A percentile compares a stretch with the other conserved stretches of the same genome.
Conservation (phyloP, 148 eudicot genomes). For the Nepenthes mirabilis region DNA sequence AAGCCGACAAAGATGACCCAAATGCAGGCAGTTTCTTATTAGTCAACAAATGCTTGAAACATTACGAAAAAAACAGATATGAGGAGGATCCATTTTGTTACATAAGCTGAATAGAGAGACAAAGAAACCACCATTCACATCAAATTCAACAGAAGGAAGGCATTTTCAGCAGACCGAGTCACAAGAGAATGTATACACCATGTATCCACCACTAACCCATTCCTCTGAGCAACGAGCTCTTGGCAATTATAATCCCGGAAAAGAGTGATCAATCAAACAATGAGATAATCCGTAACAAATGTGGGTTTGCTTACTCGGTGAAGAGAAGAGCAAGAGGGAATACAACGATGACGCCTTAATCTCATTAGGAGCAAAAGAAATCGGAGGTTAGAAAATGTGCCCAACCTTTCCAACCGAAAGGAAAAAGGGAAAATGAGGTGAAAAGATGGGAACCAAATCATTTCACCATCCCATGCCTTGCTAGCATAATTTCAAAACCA, state of each 20-base stretch:
- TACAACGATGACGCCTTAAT: conserved; percentile 48
- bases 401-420: conserved; percentile 5
- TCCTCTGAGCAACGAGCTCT: neutral
- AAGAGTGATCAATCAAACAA: neutral
- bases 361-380: conserved; percentile 42
- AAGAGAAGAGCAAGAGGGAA: conserved; percentile 52
- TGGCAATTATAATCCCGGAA: neutral
- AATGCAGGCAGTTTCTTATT: too few species aligned
- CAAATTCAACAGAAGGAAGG: too few species aligned
- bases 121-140: too few species aligned
- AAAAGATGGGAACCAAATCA: conserved; percentile 17
- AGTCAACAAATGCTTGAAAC: too few species aligned
- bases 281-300: neutral
- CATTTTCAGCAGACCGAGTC: too few species aligned
- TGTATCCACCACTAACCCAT: neutral
- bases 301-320: conserved; percentile 29
- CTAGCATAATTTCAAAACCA: conserved; percentile 18
- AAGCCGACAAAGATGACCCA: too few species aligned
- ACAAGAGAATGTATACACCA: too few species aligned
- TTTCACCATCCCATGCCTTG: conserved; percentile 32
- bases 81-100: too few species aligned
- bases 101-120: too few species aligned
- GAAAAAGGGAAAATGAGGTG: conserved; percentile 7
- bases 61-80: too few species aligned
- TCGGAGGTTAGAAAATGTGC: neutral